A percentile compares a stretch with the other conserved stretches of the same genome.
phyloP scores from a whole-genome alignment of 495 filamentous ascomycete genomes.

The Penicillium salamii region DNA sequence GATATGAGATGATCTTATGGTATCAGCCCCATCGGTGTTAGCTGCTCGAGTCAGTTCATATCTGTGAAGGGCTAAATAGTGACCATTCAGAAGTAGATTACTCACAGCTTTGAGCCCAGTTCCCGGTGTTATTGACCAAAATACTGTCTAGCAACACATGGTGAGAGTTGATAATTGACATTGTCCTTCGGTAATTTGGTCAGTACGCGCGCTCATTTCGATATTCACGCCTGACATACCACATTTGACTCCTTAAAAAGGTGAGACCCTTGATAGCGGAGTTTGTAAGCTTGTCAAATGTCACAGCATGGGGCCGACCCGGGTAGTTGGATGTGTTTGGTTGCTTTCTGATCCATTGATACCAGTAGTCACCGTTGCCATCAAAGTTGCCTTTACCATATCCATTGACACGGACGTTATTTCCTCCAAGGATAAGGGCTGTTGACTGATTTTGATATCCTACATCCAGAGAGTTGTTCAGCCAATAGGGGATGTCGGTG shows the following conservation, averaged over 20 bases:
- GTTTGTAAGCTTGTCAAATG: conserved; percentile 33
- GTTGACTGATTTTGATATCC: conserved; percentile 51
- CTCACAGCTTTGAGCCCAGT: conserved; percentile 17
- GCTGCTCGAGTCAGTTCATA: conserved; percentile 6
- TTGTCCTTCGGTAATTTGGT: conserved; percentile 13
- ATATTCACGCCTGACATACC: conserved; percentile 19
- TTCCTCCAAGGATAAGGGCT: conserved; percentile 45
- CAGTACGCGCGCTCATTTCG: no score
- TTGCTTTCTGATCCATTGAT: conserved; percentile 25
- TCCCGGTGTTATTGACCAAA: conserved; percentile 38
- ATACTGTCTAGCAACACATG: conserved; percentile 35
- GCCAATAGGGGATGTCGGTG: conserved; percentile 46
- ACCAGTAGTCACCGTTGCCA: conserved; percentile 47
- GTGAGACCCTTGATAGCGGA: conserved; percentile 30
- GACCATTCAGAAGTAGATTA: not conserved
- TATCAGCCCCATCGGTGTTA: conserved; percentile 42
- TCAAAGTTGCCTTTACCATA: conserved; percentile 39
- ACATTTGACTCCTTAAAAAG: conserved; percentile 46
- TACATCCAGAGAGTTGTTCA: conserved; percentile 38
- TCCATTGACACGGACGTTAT: conserved; percentile 38
- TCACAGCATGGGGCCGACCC: conserved; percentile 39
- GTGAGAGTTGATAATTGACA: conserved; percentile 35
- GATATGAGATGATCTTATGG: conserved; percentile 30
- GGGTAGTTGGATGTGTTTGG: conserved; percentile 40
- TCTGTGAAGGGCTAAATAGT: no score